Base-by-base conservation (phyloP, 1,284 basidiomycete genomes). In the Microbotryum intermedium region DNA sequence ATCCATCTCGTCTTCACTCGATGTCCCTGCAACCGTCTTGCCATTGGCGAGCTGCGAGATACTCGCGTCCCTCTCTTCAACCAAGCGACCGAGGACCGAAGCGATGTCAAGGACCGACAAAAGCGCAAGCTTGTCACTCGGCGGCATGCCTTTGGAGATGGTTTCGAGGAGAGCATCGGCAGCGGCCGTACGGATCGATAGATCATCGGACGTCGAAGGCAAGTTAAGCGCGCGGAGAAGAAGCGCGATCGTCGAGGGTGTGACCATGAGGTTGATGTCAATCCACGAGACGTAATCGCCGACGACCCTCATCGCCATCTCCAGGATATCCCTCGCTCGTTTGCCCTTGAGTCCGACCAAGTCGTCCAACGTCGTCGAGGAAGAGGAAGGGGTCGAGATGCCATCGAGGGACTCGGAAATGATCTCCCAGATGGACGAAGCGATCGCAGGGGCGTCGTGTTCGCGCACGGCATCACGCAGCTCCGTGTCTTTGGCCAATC, bases 261-360 rank as follows among this genome's bases (percentile, higher is more conserved):
- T 97, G 63, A 99, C 87, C 30, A 95, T 90, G 60, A 98, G 79
- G 70, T 90, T 89, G 71, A 99, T 93, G 73, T 99, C 97, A 70
- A 98, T 88, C 95, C 95, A 99, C 10, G 92, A 90, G 66, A 90
- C 91, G 75, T 97, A 98, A 47, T 92, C 90, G 11, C 85, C 88
- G 71, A 95, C 88, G 2, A 95, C 90, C 65, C 88, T 82, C 61
- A 97, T 81, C 18, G 90, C 88, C 82, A 87, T 86, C 70, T 93
- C 89, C 0, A 91, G 86, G 8, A 90, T 80, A 70, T 95, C 93
- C 13, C 85, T 77, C 60, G 84, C 83, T 44, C 81, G 79, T 45
- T 80, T 79, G 23, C 84, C 71, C 55, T 83, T 56, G 42, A 62
- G 29, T 16, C 61, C 61, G 4, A 54, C 50, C 18, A 42, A 52